Percentiles rank a stretch among this genome's conserved stretches.
Conservation (phyloP, 2,329 filamentous ascomycete species). For the Aspergillus novofumigatus region DNA sequence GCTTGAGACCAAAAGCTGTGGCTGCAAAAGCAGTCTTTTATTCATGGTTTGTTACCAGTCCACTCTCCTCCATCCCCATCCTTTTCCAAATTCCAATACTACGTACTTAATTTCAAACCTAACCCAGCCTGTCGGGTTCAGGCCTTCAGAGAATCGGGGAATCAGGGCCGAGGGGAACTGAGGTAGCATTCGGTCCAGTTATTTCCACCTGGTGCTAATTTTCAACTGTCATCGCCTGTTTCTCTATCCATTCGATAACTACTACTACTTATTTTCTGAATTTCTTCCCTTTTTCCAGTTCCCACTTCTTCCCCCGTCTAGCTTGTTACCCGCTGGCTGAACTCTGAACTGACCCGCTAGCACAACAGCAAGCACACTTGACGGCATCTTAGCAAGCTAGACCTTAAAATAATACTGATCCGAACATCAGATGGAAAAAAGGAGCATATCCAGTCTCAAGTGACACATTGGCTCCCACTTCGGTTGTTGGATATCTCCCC, state of each 20-base stretch:
- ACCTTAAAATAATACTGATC: not conserved
- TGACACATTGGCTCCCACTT: not conserved
- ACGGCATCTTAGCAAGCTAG: not conserved
- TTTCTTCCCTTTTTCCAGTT: not conserved
- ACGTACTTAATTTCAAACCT: conserved; percentile 25
- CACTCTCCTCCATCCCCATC: not conserved
- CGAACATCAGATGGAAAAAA: not conserved
- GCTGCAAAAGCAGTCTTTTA: not conserved
- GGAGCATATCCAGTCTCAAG: not conserved
- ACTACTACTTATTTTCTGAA: not conserved
- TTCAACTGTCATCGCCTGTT: not conserved
- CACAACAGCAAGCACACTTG: not conserved
- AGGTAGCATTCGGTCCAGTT: not conserved
- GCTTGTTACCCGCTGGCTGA: not conserved
- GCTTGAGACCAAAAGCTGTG: not conserved
- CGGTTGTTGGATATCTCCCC: not conserved
- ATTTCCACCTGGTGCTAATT: not conserved
- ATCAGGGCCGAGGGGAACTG: not conserved
- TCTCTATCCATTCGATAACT: not conserved
- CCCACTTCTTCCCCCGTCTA: not conserved
- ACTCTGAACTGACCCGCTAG: not conserved
- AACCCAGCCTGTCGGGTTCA: conserved; percentile 35
- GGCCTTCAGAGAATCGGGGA: not conserved
- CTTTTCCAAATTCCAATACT: not conserved
- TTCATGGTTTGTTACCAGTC: not conserved